A percentile compares a stretch with the other conserved stretches of the same genome.
These are phyloP conservation scores for Cutaneotrichosporon cyanovorans DNA, from an alignment of 1,284 basidiomycete species.

Conservation along the genomic window DNA sequence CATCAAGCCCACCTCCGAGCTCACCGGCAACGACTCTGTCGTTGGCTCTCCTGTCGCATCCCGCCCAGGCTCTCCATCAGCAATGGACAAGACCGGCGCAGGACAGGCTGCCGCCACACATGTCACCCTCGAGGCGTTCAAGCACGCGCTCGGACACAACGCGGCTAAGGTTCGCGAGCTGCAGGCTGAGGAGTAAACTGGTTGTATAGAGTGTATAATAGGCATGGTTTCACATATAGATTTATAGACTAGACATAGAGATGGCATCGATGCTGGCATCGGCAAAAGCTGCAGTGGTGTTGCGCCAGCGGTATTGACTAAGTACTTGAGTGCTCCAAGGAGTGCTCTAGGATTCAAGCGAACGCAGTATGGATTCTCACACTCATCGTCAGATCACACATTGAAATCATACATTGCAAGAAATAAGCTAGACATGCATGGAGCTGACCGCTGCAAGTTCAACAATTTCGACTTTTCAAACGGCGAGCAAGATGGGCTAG, in stretches of 20 bases:
- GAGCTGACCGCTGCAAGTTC: too few species aligned
- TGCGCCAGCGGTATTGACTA: too few species aligned
- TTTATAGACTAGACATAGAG: slow-evolving; percentile 2
- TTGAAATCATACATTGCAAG: too few species aligned
- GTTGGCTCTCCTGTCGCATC: slow-evolving; percentile 37
- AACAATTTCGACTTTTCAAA: too few species aligned
- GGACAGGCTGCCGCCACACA: slow-evolving; percentile 15
- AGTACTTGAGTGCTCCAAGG: too few species aligned
- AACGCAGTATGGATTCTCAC: too few species aligned
- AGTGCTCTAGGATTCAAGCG: too few species aligned
- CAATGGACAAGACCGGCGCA: slow-evolving; percentile 17
- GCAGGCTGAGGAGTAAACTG: slow-evolving; percentile 12
- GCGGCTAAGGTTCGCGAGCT: slow-evolving; percentile 18
- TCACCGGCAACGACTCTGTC: slow-evolving; percentile 45
- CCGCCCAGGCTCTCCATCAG: slow-evolving; percentile 34
- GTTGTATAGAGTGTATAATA: neutral
- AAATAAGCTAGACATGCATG: too few species aligned
- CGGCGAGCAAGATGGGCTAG: too few species aligned
- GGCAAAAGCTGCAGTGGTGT: too few species aligned
- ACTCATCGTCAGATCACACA: too few species aligned
- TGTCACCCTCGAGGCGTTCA: slow-evolving; percentile 43
- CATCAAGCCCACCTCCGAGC: slow-evolving; percentile 25
- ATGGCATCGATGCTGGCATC: slow-evolving; percentile 5
- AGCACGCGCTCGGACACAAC: slow-evolving; percentile 40
- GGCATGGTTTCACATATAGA: neutral